These are phyloP conservation scores for Ophiosphaerella herpotricha DNA, from an alignment of 2,329 filamentous ascomycete genomes.

Conservation along the genomic window DNA sequence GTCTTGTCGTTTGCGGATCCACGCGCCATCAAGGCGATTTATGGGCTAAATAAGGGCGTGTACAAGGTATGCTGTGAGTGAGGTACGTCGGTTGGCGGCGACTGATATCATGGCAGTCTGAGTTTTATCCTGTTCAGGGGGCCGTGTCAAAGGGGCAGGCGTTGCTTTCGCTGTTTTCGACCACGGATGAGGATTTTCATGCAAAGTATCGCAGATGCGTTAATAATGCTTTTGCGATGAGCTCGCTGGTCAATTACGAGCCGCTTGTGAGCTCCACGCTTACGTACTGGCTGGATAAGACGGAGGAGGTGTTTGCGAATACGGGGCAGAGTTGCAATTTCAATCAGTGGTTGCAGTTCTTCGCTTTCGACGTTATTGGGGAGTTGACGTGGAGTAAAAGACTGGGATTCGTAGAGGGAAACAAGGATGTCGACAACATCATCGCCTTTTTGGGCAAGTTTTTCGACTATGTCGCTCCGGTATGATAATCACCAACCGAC, in stretches of 20 bases:
- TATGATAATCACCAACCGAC: constrained; percentile 44
- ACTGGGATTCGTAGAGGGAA: constrained; percentile 74
- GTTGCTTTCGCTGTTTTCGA: constrained; percentile 76
- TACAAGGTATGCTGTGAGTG: constrained; percentile 62
- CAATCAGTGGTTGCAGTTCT: constrained; percentile 75
- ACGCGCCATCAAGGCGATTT: constrained; percentile 74
- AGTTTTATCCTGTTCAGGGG: constrained; percentile 81
- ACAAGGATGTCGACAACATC: constrained; percentile 76
- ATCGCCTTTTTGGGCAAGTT: constrained; percentile 66
- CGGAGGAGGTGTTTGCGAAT: constrained; percentile 48
- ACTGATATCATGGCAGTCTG: constrained; percentile 59
- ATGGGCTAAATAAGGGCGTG: constrained; percentile 81
- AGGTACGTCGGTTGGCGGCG: background rate
- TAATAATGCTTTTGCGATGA: constrained; percentile 79
- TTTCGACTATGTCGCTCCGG: constrained; percentile 73
- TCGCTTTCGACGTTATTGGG: constrained; percentile 81
- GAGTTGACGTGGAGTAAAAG: constrained; percentile 77
- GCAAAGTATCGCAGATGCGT: constrained; percentile 75
- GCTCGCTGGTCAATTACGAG: constrained; percentile 75
- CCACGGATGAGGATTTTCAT: constrained; percentile 75
- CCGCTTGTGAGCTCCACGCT: constrained; percentile 78
- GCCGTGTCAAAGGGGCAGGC: constrained; percentile 70
- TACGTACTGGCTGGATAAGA: constrained; percentile 66
- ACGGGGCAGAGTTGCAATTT: constrained; percentile 63
- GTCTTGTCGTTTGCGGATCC: constrained; percentile 74